Evolutionary conservation across 2,329 filamentous ascomycete genomes (phyloP).

Genomic region (Xylariaceae sp.): DNA sequence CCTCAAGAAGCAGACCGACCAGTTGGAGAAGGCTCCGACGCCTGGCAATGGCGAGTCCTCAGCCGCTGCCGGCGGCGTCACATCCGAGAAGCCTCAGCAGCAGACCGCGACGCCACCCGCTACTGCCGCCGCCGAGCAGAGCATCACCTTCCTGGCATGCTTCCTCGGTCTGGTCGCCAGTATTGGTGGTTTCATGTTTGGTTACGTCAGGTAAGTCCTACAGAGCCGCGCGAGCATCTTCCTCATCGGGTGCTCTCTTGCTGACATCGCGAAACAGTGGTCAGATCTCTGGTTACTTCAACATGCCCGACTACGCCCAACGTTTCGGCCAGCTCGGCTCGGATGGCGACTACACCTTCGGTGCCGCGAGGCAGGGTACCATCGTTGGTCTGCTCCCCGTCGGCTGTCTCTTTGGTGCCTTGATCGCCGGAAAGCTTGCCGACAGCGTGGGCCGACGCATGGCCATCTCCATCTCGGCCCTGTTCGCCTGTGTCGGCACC

Average conservation of each 20-base stretch:
- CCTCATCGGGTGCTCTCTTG: background rate
- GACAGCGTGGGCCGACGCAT: slow-evolving; percentile 58
- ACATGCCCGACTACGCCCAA: slow-evolving; percentile 51
- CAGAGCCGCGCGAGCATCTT: background rate
- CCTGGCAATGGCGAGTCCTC: slow-evolving; percentile 9
- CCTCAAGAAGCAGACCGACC: slow-evolving; percentile 22
- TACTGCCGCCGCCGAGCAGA: slow-evolving; percentile 14
- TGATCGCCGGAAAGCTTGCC: slow-evolving; percentile 56
- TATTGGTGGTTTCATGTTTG: slow-evolving; percentile 55
- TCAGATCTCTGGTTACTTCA: slow-evolving; percentile 58
- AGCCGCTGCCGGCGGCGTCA: slow-evolving; percentile 3
- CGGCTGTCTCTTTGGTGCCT: slow-evolving; percentile 54
- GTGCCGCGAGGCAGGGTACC: slow-evolving; percentile 56
- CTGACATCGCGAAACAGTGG: slow-evolving; percentile 34
- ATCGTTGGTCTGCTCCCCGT: slow-evolving; percentile 60
- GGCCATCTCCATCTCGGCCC: slow-evolving; percentile 57
- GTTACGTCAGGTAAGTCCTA: slow-evolving; percentile 45
- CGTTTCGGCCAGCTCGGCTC: slow-evolving; percentile 46
- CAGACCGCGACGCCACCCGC: slow-evolving; percentile 3
- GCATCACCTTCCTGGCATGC: slow-evolving; percentile 34
- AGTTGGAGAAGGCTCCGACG: slow-evolving; percentile 17
- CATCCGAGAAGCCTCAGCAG: slow-evolving; percentile 7
- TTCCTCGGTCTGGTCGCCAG: slow-evolving; percentile 48
- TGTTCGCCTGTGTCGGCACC: slow-evolving; percentile 61
- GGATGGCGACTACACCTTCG: slow-evolving; percentile 43